Base-by-base conservation (phyloP, 2,329 filamentous ascomycete species). In the Neopestalotiopsis clavispora region DNA sequence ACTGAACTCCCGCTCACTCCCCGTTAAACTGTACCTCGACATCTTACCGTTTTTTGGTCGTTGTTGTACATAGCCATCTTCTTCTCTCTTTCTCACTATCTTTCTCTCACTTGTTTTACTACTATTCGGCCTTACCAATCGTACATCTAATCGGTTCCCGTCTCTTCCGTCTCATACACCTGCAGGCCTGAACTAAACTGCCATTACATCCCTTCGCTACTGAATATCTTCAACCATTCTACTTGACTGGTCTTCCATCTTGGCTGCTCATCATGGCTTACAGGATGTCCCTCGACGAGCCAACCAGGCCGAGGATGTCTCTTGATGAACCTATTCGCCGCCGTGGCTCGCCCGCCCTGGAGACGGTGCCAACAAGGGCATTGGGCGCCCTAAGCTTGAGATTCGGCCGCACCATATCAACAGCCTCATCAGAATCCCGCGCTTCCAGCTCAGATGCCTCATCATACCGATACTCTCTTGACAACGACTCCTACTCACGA, bases 361-460 rank as follows among this genome's bases (percentile, higher is more conserved):
- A 90, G 74, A 81, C 84, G 20, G 84, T 86, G 20, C 91, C 92
- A 6, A 87, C 86, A n/a, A 84, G 87, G 52, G 89, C 91, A 68
- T 83, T 92, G 68, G 86, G 88, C 56, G 83, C 88, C 57, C 59
- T 34, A 9, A 85, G 86, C 59, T 84, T 88, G 13, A 83, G 85
- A 68, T 84, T 91, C 67, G 86, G 89, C 66, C 90, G 91, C 71
- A 90, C 88, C 72, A 80, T 92, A 42, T 94, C 91, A 1, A 86
- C 85, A 17, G 84, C 86, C 14, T 90, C 89, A 17, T 87, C 89
- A 61, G 84, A 87, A 32, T 91, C 89, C 10, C 83, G 86, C 70
- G 84, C 83, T 67, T 90, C 88, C 14, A 84, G 82, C 69, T 85
- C 83, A 71, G 81, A 87, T 73, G 80, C 79, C 56, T 80, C 81